Evolutionary conservation across 2,329 filamentous ascomycete species (phyloP).

Genomic region (Colletotrichum euphorbiae): DNA sequence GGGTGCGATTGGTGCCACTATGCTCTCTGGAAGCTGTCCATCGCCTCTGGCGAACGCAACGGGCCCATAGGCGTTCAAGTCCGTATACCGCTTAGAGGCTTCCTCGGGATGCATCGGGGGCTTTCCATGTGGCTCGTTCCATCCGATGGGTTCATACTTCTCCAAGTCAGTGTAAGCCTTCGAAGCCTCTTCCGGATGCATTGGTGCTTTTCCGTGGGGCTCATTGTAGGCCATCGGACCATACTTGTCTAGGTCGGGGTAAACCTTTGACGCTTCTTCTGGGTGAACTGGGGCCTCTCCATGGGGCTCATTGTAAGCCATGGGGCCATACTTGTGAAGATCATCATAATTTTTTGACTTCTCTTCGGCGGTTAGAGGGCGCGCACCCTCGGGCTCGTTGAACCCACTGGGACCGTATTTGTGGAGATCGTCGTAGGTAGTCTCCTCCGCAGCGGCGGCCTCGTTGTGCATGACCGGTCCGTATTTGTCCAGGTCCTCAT

Average conservation of each 20-base stretch:
- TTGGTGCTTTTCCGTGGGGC: constrained; percentile 39
- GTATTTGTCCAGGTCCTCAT: constrained; percentile 42
- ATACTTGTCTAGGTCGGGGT: constrained; percentile 57
- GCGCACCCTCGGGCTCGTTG: constrained; percentile 53
- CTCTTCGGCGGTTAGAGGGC: constrained; percentile 49
- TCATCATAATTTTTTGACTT: constrained; percentile 55
- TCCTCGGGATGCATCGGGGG: constrained; percentile 46
- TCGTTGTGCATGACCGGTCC: constrained; percentile 46
- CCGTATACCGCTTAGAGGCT: constrained; percentile 51
- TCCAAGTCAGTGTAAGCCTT: constrained; percentile 37
- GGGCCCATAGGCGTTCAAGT: constrained; percentile 50
- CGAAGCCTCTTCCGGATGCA: constrained; percentile 32
- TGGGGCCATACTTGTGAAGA: constrained; percentile 49
- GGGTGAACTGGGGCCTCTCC: constrained; percentile 46
- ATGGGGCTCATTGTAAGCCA: constrained; percentile 51
- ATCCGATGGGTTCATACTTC: constrained; percentile 39
- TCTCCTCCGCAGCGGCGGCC: constrained; percentile 51
- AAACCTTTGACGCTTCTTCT: constrained; percentile 52
- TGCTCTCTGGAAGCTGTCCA: constrained; percentile 26
- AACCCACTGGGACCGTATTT: constrained; percentile 50
- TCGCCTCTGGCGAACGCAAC: constrained; percentile 43
- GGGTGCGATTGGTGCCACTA: constrained; percentile 20
- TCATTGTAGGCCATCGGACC: constrained; percentile 40
- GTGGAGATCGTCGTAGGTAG: constrained; percentile 54
- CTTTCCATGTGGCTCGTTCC: constrained; percentile 43